These are phyloP conservation scores for Myrica gale DNA, from an alignment of 306 rosid species.

Conservation along the genomic window DNA sequence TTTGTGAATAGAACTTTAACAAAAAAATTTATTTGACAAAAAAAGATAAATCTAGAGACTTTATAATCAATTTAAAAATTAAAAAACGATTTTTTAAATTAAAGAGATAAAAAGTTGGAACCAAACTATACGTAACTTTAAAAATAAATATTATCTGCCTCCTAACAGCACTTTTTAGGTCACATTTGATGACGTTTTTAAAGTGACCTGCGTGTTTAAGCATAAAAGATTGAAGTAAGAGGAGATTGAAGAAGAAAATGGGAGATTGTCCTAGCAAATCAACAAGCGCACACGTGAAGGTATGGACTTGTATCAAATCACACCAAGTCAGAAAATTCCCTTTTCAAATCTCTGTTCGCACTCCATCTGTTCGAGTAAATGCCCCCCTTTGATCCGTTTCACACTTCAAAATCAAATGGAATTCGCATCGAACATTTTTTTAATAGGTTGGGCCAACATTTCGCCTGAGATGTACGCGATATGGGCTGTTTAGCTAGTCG, in stretches of 20 bases:
- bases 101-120: no score
- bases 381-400: slow-evolving; percentile 28
- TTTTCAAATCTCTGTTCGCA: slow-evolving; percentile 40
- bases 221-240: not conserved
- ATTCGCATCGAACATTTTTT: not conserved
- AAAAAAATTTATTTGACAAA: no score
- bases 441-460: not conserved
- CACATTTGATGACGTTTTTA: no score
- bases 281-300: slow-evolving; percentile 1
- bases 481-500: not conserved
- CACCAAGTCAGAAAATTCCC: slow-evolving; percentile 46
- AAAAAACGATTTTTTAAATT: no score
- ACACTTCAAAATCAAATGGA: slow-evolving; percentile 3
- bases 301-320: not conserved
- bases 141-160: no score
- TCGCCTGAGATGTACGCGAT: not conserved
- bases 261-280: not conserved
- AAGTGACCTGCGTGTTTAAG: no score
- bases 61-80: no score
- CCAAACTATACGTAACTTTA: no score
- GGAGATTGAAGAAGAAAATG: not conserved
- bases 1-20: no score
- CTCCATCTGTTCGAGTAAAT: slow-evolving; percentile 20
- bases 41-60: no score
- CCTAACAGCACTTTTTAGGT: no score